Base-by-base conservation (phyloP, 345 rosid genomes). In the Cardiospermum halicacabum region DNA sequence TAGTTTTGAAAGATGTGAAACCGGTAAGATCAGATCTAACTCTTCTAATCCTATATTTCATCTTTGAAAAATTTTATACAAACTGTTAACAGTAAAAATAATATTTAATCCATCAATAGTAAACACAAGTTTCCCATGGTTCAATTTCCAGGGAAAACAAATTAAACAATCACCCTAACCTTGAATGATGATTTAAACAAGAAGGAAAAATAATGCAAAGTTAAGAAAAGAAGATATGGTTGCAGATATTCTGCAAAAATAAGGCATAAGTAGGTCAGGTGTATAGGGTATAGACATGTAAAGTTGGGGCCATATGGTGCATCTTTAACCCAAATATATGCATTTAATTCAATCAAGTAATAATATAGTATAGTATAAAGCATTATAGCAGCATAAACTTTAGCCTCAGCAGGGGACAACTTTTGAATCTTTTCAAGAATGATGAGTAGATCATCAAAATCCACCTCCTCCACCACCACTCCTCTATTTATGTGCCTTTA, bases 371-470 rank as follows among this genome's bases (percentile, higher is more conserved):
- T 71, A 55, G 15, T 25, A 54, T 40, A 42, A 64, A 31, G 56
- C 59, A 56, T 55, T 12, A 48, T 53, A 10, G n/a, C 63, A 10
- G n/a, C 63, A 30, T 58, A 10, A 26, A 27, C 66, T 70, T 69
- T 25, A 11, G 15, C 40, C 9, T 47, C 22, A 55, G 70, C 78
- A 67, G 58, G 25, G n/a, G n/a, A n/a, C 70, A 43, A 57, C 75
- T 77, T 75, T 79, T 69, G 82, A 75, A 77, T 74, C 75, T 72
- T 81, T 80, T 67, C 67, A 50, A 77, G 74, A 73, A 75, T 77
- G 73, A 84, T 72, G 81, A 68, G 69, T 55, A 65, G 70, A 79
- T 84, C 66, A 75, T 79, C 43, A 68, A 58, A 69, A 30, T 47
- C 8, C 32, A 10, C n/a, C 1, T 13, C 75, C 74, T 81, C 81